Evolutionary conservation across 805 yeast genomes (phyloP).

Genomic region (Saccharomycopsis fermentans): DNA sequence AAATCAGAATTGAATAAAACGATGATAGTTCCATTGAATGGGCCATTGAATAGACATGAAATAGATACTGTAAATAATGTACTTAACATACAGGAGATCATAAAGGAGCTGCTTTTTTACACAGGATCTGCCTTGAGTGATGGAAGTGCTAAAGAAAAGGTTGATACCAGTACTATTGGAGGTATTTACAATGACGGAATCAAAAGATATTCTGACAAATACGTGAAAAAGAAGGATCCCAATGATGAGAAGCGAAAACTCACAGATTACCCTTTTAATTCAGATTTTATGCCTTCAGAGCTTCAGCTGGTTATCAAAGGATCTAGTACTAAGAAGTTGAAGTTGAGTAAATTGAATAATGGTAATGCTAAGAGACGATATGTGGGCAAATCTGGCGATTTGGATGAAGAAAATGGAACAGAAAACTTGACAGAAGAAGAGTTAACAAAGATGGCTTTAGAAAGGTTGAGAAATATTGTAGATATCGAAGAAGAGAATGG

Average conservation of each 20-base stretch:
- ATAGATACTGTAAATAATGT: slow-evolving; percentile 43
- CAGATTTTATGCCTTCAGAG: slow-evolving; percentile 69
- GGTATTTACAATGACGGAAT: slow-evolving; percentile 52
- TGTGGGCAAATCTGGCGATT: slow-evolving; percentile 19
- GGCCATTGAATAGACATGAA: slow-evolving; percentile 43
- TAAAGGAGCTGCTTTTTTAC: slow-evolving; percentile 57
- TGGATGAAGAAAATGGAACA: slow-evolving; percentile 22
- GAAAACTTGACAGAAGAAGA: slow-evolving; percentile 20
- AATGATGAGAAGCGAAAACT: slow-evolving; percentile 45
- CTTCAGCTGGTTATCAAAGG: slow-evolving; percentile 60
- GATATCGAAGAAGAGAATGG: slow-evolving; percentile 31
- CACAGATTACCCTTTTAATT: slow-evolving; percentile 66
- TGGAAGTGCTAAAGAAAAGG: not conserved
- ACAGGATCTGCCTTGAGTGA: slow-evolving; percentile 38
- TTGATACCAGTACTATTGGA: slow-evolving; percentile 22
- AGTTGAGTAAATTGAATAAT: not conserved
- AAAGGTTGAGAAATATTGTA: slow-evolving; percentile 33
- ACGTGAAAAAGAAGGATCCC: slow-evolving; percentile 56
- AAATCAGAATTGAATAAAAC: slow-evolving; percentile 7
- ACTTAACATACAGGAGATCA: slow-evolving; percentile 40
- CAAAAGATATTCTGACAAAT: slow-evolving; percentile 73
- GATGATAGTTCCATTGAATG: slow-evolving; percentile 48
- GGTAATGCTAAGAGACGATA: slow-evolving; percentile 21
- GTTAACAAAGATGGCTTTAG: slow-evolving; percentile 26
- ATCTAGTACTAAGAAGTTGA: slow-evolving; percentile 35